Base-by-base conservation (phyloP, 2,329 filamentous ascomycete species). In the Chalara sp. region DNA sequence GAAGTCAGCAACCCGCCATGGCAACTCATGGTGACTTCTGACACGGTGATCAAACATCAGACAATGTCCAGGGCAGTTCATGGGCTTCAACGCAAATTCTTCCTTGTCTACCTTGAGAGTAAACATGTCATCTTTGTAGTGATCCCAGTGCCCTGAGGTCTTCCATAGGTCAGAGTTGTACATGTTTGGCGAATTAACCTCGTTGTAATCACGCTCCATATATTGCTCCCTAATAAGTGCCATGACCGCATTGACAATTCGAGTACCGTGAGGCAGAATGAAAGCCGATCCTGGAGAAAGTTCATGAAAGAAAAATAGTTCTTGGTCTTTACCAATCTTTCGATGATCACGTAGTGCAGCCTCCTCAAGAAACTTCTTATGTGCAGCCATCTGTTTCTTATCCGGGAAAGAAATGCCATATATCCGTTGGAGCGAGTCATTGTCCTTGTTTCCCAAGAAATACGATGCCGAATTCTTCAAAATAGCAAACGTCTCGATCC, bases 41-140 rank as follows among this genome's bases (percentile, higher is more conserved):
- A 89, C 87, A 49, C 87, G 81, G 68, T 92, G 86, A 46, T 79
- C 81, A 68, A 96, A 96, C 63, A 96, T 86, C 58, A 93, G 73
- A 70, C 88, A 95, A 71, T 97, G 92, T 31, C 90, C 90, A 4
- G 93, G 93, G 72, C 93, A 99, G 74, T 97, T 97, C 93, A 97
- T 97, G 31, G 92, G 92, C 74, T 97, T 97, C 47, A 97, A 73
- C 12, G 84, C 90, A 75, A 85, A 90, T 58, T 83, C 76, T 56
- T 87, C 86, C 75, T 96, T 95, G 68, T 96, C 91, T 32, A 86
- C 73, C 50, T 82, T 76, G 60, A 96, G 83, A n/a, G 83, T 84
- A 69, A 90, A 90, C 92, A 97, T 97, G 72, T 96, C 91, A 57
- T 97, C 92, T 65, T 90, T 82, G 75, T 96, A 93, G 66, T 91